Conservation (phyloP, 176 grass and related monocot species). For the Aegilops longissima region DNA sequence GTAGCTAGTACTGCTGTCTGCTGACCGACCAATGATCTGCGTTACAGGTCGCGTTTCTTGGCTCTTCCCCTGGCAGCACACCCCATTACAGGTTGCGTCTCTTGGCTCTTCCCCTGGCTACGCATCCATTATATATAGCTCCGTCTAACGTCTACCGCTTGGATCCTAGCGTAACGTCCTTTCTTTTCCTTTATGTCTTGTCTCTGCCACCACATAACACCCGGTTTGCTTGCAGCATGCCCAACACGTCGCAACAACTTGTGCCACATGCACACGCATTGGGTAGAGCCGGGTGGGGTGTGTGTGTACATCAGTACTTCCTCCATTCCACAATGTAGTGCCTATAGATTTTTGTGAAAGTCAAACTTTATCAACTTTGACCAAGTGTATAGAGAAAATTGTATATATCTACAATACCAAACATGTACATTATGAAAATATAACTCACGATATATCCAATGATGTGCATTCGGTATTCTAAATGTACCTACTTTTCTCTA, state of each 20-base stretch:
- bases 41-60: not conserved
- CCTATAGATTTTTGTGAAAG: no score
- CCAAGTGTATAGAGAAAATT: no score
- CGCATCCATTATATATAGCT: not conserved
- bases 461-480: no score
- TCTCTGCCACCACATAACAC: conserved; percentile 10
- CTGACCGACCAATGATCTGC: not conserved
- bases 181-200: not conserved
- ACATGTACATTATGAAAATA: no score
- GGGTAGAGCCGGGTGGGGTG: no score
- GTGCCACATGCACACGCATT: not conserved
- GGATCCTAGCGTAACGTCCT: no score
- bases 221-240: not conserved
- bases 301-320: no score
- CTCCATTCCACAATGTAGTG: no score
- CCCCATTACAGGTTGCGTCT: not conserved
- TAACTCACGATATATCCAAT: no score
- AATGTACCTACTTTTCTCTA: no score
- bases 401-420: no score
- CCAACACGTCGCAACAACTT: not conserved
- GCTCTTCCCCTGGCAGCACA: not conserved
- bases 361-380: no score
- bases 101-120: not conserved
- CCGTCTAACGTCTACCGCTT: not conserved
- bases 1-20: not conserved